Evolutionary conservation across 805 yeast species (phyloP).

Genomic region (Candida orba): DNA sequence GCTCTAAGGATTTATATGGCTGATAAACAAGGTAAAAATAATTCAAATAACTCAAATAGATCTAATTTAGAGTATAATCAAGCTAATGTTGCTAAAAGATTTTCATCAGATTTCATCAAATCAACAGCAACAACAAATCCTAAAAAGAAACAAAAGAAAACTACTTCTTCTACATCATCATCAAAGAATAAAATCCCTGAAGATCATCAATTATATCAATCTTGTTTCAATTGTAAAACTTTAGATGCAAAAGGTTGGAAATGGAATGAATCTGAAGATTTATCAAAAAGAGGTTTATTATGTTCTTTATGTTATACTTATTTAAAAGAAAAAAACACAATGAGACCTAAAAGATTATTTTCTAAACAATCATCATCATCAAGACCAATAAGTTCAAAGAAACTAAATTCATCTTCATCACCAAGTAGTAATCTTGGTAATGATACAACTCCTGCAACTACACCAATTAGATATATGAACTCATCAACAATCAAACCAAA

Average conservation of each 20-base stretch:
- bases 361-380: constrained; percentile 7
- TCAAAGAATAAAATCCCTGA: constrained; percentile 6
- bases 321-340: constrained; percentile 17
- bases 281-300: constrained; percentile 18
- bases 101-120: constrained; percentile 22
- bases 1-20: constrained; percentile 24
- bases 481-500: not conserved
- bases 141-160: not conserved
- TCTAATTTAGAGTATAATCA: constrained; percentile 1
- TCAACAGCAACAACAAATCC: not conserved
- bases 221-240: constrained; percentile 22
- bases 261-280: constrained; percentile 22
- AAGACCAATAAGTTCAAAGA: constrained; percentile 1
- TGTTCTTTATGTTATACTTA: constrained; percentile 22
- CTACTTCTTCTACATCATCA: not conserved
- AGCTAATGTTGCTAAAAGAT: constrained; percentile 19
- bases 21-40: constrained; percentile 16
- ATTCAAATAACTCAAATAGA: not conserved
- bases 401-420: constrained; percentile 11
- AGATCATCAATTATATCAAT: constrained; percentile 14
- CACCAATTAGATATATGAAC: constrained; percentile 9
- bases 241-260: constrained; percentile 22
- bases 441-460: constrained; percentile 16
- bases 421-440: constrained; percentile 15
- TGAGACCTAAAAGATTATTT: constrained; percentile 21